Evolutionary conservation across 164 flowering plant genomes (phyloP).

Genomic region (Berberis vulgaris): DNA sequence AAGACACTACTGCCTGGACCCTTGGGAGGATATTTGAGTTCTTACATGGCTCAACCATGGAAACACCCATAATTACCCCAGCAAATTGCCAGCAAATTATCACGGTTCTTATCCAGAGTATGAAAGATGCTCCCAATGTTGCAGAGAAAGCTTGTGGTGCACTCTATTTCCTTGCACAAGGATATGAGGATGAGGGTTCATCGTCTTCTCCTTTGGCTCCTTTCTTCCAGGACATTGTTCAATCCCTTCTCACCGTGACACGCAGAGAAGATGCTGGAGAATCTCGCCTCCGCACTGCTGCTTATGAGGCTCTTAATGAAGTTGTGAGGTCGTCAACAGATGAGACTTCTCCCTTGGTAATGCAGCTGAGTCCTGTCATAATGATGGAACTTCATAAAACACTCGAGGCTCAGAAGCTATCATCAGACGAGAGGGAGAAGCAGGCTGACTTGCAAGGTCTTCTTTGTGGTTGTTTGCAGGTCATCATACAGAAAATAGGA

Average conservation of each 20-base stretch:
- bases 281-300: slow-evolving; percentile 51
- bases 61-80: slow-evolving; percentile 39
- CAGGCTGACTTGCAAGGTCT: slow-evolving; percentile 55
- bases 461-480: slow-evolving; percentile 58
- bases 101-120: slow-evolving; percentile 46
- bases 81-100: slow-evolving; percentile 46
- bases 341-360: slow-evolving; percentile 42
- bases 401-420: slow-evolving; percentile 36
- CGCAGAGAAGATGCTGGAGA: slow-evolving; percentile 61
- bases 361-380: slow-evolving; percentile 44
- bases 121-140: slow-evolving; percentile 61
- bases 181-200: slow-evolving; percentile 40
- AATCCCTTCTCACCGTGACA: slow-evolving; percentile 42
- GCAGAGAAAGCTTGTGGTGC: slow-evolving; percentile 69
- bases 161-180: slow-evolving; percentile 61
- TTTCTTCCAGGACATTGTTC: slow-evolving; percentile 50
- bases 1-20: slow-evolving; percentile 66
- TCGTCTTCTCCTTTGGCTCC: slow-evolving; percentile 42
- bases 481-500: slow-evolving; percentile 51
- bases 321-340: slow-evolving; percentile 57
- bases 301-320: slow-evolving; percentile 57
- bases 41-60: slow-evolving; percentile 48
- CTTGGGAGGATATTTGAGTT: slow-evolving; percentile 59
- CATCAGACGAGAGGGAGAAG: slow-evolving; percentile 48
- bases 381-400: slow-evolving; percentile 56